Evolutionary conservation across 2,329 filamentous ascomycete genomes (phyloP), one percentile per base, ranked within the genome.

Genomic region (Chaetomium strumarium): DNA sequence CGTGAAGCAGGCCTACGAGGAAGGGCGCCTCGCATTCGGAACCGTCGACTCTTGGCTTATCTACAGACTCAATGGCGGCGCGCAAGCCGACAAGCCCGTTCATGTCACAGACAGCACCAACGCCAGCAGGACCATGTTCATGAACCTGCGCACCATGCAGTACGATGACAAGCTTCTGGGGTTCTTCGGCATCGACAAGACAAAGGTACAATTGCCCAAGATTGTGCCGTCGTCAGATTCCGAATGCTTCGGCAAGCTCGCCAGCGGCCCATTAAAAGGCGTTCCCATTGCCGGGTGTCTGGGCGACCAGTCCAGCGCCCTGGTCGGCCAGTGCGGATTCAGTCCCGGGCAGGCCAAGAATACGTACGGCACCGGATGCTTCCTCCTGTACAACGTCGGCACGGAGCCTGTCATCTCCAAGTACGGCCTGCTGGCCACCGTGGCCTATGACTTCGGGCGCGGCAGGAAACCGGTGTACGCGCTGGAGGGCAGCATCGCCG

Each of bases 81-180:
- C 74, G 31, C 75, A 81, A 54, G 81, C 78, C 47, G 71, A 73
- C 51, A 66, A 60, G 14, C 79, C 82, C 45, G 70, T 90, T 40
- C 84, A 88, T 65, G 88, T 95, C 53, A 93, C 90, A 0, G 90
- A 96, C 68, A 83, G 85, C 44, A 90, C 88, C 55, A 96, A 96
- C 67, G 90, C 90, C 17, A 92, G 87, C 49, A 78, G 90, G 64
- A 96, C 90, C 55, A 95, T 95, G 90, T 93, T 96, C 70, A 91
- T 95, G 85, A 90, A 95, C 70, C 76, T 96, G 49, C 78, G 83
- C 62, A 91, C 84, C 11, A 76, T 90, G 54, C 69, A 90, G 62
- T 96, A 95, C 69, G 88, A 92, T 66, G 82, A 90, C 52, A 76
- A 77, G 38, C 77, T 95, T 24, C 73, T 95, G 24, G 72, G 81